Evolutionary conservation across 768 basidiomycete species (phyloP), one percentile per base, ranked within the genome.

Genomic region (Candolleomyces efflorescens): DNA sequence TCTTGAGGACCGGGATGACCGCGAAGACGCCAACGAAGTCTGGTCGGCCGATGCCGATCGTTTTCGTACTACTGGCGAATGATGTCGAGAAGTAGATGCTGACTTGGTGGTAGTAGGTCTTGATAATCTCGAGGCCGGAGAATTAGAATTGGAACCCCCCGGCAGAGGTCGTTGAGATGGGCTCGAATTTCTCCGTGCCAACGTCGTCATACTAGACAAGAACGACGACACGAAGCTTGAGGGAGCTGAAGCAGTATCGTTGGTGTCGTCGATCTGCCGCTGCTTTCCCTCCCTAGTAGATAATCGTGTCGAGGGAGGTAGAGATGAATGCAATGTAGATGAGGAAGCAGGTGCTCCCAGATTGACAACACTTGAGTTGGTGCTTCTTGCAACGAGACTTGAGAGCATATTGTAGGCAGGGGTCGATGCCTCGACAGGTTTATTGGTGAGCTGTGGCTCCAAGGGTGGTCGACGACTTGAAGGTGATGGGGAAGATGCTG

Each of bases 341-440:
- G 65, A n/a, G 69, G 70, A 50, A 70, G 70, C 9, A 81, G 57
- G 45, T 27, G 55, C 47, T 47, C 12, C 36, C 47, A 23, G 41
- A 53, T 23, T 51, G 11, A 23, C 41, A 46, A 51, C 51, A 17
- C 57, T 48, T 11, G 32, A 32, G 11, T 32, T 32, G 5, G 32
- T 32, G 9, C 20, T 52, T 15, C 44, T 18, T 11, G 58, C 54
- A 3, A 54, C 80, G 58, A 89, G 78, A 9, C 81, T 77, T 3
- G 83, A 82, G 44, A 89, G 79, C 73, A 86, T 79, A 63, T 78
- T 79, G 63, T 84, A 84, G 20, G 86, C 87, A 3, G 79, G 78
- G 2, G 84, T 84, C 1, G 78, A 68, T 5, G 78, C 76, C 53
- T 79, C 79, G 1, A 69, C 53, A 5, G 67, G 69, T 9, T 63